phyloP scores from a whole-genome alignment of 495 filamentous ascomycete genomes.

The Aspergillus bridgeri region DNA sequence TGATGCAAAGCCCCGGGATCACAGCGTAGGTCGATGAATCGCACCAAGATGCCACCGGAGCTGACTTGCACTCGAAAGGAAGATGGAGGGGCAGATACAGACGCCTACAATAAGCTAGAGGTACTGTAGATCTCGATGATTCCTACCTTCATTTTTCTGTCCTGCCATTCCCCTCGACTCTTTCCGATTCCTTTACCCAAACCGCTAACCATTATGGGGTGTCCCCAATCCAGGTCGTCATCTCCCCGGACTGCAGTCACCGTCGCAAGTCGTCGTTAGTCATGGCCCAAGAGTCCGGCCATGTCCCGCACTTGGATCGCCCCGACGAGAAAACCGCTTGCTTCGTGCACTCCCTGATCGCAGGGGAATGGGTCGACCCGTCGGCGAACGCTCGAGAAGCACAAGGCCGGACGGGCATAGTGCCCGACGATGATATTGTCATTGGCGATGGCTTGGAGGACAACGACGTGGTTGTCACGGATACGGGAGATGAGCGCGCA shows the following conservation, averaged over 20 bases:
- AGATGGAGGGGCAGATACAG: slow-evolving; percentile 39
- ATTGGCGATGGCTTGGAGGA: slow-evolving; percentile 22
- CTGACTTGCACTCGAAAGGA: slow-evolving; percentile 27
- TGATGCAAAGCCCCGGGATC: not conserved
- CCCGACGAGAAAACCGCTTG: slow-evolving; percentile 62
- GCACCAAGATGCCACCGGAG: not conserved
- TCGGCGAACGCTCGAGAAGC: slow-evolving; percentile 16
- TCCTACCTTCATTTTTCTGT: not conserved
- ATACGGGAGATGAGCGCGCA: slow-evolving; percentile 23
- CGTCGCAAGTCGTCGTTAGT: slow-evolving; percentile 85
- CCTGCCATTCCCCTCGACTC: not conserved
- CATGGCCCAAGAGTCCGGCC: slow-evolving; percentile 46
- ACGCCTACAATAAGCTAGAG: slow-evolving; percentile 48
- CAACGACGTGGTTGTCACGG: slow-evolving; percentile 20
- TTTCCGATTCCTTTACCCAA: not conserved
- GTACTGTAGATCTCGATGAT: slow-evolving; percentile 21
- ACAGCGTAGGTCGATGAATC: slow-evolving; percentile 6
- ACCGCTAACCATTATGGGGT: not conserved
- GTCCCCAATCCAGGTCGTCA: slow-evolving; percentile 59
- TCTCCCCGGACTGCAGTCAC: slow-evolving; percentile 65
- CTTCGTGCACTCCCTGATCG: slow-evolving; percentile 80
- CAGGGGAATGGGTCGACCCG: slow-evolving; percentile 41
- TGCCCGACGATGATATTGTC: slow-evolving; percentile 21
- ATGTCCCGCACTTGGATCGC: slow-evolving; percentile 36
- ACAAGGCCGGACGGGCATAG: slow-evolving; percentile 32